Percentiles rank a stretch among this genome's conserved stretches.
Conservation (phyloP, 208 protist genomes). For the Kentomonas sorsogonicus region DNA sequence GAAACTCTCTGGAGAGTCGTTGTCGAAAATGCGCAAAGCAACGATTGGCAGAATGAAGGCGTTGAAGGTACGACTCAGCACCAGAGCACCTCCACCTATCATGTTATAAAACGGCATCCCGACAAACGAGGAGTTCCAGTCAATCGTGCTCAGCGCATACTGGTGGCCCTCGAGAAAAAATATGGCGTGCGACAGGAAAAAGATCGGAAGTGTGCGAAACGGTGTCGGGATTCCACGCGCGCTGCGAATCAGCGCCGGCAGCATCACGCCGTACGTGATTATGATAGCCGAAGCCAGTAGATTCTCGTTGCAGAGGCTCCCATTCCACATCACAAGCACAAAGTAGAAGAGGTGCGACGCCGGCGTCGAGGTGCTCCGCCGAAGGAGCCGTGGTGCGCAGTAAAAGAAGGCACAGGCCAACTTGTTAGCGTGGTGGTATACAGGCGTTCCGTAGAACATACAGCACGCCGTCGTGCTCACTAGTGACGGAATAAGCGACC, state of each 20-base stretch:
- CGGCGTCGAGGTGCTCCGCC: too few species aligned
- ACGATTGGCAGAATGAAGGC: constrained; percentile 43
- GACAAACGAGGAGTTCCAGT: constrained; percentile 76
- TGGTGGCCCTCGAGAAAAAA: constrained; percentile 76
- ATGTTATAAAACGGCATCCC: constrained; percentile 48
- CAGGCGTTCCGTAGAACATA: too few species aligned
- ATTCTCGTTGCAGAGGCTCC: constrained; percentile 47
- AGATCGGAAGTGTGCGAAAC: constrained; percentile 35
- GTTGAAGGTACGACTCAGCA: constrained; percentile 61
- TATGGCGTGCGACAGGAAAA: constrained; percentile 33
- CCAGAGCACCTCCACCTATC: constrained; percentile 40
- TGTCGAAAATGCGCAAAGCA: constrained; percentile 18
- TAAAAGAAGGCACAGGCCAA: too few species aligned
- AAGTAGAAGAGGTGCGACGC: constrained; percentile 20
- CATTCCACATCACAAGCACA: constrained; percentile 39
- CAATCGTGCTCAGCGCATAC: constrained; percentile 64
- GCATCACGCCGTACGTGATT: constrained; percentile 27
- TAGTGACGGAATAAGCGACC: too few species aligned
- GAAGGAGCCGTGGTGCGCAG: too few species aligned
- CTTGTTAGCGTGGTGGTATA: too few species aligned
- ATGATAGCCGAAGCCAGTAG: constrained; percentile 30
- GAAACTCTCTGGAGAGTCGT: too few species aligned
- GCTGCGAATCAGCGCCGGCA: constrained; percentile 20
- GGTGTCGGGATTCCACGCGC: constrained; percentile 9
- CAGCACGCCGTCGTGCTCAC: too few species aligned